Percentiles rank a stretch among this genome's conserved stretches.
Conservation (phyloP, 306 rosid genomes). For the Ochetophila trinervis region DNA sequence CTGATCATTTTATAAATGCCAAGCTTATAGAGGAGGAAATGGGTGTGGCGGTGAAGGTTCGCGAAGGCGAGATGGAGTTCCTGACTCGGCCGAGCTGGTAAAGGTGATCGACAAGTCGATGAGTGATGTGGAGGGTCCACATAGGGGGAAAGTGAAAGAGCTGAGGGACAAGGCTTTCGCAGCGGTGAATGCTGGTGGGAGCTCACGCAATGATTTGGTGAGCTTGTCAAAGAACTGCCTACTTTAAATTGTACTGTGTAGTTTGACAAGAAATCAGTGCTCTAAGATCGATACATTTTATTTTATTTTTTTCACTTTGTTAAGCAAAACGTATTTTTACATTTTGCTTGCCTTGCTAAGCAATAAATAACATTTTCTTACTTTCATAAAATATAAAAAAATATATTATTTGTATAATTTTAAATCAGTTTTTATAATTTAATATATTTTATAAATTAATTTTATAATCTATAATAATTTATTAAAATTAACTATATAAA, state of each 20-base stretch:
- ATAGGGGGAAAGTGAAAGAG: constrained; percentile 24
- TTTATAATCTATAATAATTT: no score
- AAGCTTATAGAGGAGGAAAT: constrained; percentile 46
- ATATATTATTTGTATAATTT: no score
- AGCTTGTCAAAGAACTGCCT: constrained; percentile 32
- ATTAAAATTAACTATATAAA: no score
- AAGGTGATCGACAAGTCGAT: constrained; percentile 20
- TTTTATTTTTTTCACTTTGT: no score
- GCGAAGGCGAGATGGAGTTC: constrained; percentile 52
- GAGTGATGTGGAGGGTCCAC: constrained; percentile 11
- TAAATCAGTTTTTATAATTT: no score
- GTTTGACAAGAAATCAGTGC: neutral
- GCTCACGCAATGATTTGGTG: constrained; percentile 37
- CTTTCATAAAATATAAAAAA: no score
- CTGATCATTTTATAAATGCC: constrained; percentile 60
- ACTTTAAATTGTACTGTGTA: neutral
- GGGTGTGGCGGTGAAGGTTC: constrained; percentile 42
- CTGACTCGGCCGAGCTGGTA: constrained; percentile 46
- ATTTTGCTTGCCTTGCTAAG: no score
- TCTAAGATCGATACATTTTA: no score
- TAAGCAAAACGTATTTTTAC: no score
- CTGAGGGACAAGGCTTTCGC: constrained; percentile 34
- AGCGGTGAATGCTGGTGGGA: constrained; percentile 35
- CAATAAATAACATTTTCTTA: no score
- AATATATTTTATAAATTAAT: no score